Base-by-base conservation (phyloP, 495 filamentous ascomycete genomes). In the Hamigera avellanea region DNA sequence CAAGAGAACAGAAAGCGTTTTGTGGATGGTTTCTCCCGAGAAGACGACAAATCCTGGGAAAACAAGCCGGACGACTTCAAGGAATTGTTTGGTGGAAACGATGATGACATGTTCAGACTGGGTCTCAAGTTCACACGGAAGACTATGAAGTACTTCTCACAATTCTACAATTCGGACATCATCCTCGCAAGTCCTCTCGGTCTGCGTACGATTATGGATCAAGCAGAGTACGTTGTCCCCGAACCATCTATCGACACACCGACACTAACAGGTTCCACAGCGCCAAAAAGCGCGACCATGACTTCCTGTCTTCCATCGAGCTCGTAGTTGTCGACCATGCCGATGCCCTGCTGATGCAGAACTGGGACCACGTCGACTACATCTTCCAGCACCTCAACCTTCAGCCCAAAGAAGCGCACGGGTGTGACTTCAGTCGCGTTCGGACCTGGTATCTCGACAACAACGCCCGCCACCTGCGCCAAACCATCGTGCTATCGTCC, bases 1-100 rank as follows among this genome's bases (percentile, higher is more conserved):
- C 85, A 95, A 43, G 91, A 95, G 55, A 94, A 98, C 66, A 79
- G 77, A 43, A 95, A 93, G 57, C 80, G 91, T 3, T 94, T 98
- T 48, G 64, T 83, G 13, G 86, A 94, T 14, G 69, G 70, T 14
- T 98, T 84, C 59, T 66, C 76, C 5, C 61, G 77, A 14, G 67
- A 73, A 14, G 69, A 78, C 15, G 74, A 79, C 36, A 69, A 76
- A n/a, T 52, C 64, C 19, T 77, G 76, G 32, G 66, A 72, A 26
- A 73, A 82, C 55, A 87, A 86, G 55, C 81, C 88, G 1, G 79
- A 76, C 3, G 91, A 95, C 54, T 95, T 94, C 61, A 71, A 71
- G 9, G 91, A 93, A 34, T 70, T 98, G 2, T 98, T 98, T 45
- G 76, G 70, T 32, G 91, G 91, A 28, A 95, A 93, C 57, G 85